These are phyloP conservation scores for Penicillium sp. DNA, from an alignment of 2,329 filamentous ascomycete genomes.

Conservation along the genomic window DNA sequence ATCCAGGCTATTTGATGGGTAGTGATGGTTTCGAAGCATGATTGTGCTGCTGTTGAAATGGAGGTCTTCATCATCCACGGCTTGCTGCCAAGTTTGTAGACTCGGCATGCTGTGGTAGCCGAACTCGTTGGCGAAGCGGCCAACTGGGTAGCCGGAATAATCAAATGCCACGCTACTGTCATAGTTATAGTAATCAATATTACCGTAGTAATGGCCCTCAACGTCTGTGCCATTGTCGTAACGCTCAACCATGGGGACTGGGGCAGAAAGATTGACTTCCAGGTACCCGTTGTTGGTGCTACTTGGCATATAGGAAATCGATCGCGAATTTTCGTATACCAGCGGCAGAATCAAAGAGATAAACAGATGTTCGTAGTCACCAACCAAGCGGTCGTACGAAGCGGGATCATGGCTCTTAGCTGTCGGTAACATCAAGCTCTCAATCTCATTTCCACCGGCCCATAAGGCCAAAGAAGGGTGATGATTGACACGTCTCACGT, in stretches of 20 bases:
- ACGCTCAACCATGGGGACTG: constrained; percentile 55
- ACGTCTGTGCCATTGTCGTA: constrained; percentile 53
- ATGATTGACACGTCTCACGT: constrained; percentile 61
- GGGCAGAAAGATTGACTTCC: constrained; percentile 53
- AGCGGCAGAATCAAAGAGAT: constrained; percentile 55
- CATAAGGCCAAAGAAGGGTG: constrained; percentile 57
- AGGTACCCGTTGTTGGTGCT: constrained; percentile 62
- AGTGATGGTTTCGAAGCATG: constrained; percentile 60
- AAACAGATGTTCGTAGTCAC: constrained; percentile 60
- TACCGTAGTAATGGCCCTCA: constrained; percentile 55
- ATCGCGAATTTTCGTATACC: constrained; percentile 58
- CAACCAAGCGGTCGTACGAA: constrained; percentile 43
- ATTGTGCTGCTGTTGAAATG: constrained; percentile 59
- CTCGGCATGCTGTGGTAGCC: constrained; percentile 64
- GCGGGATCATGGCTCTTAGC: constrained; percentile 49
- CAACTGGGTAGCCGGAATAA: constrained; percentile 55
- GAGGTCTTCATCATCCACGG: constrained; percentile 52
- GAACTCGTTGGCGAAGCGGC: constrained; percentile 63
- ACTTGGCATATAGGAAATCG: constrained; percentile 61
- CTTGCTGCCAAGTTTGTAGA: constrained; percentile 58
- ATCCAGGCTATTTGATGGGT: constrained; percentile 51
- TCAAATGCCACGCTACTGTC: constrained; percentile 54
- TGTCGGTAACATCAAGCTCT: constrained; percentile 52
- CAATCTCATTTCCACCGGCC: constrained; percentile 61
- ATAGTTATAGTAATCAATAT: constrained; percentile 64